Percentiles rank a stretch among this genome's conserved stretches.
Evolutionary conservation across 805 yeast species (phyloP).

Genomic region (Yarrowia keelungensis): DNA sequence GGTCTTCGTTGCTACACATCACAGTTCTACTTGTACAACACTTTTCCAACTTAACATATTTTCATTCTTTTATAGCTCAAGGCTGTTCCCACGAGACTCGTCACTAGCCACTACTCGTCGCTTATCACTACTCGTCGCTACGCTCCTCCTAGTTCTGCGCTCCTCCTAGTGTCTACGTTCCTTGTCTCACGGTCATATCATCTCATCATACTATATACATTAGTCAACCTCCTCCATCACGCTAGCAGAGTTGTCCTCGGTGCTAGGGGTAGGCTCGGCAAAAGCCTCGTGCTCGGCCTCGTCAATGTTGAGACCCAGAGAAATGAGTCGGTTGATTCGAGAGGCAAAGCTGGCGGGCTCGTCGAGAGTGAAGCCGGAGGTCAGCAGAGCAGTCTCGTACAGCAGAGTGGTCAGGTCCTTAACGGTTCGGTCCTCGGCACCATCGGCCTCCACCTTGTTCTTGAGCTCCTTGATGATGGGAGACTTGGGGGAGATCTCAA

Average conservation of each 20-base stretch:
- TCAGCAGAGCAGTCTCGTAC: conserved; percentile 96
- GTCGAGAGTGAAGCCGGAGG: conserved; percentile 98
- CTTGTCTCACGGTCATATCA: background rate
- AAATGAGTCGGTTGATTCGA: conserved; percentile 97
- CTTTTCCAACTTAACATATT: too few relatives aligned
- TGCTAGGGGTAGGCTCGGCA: conserved; percentile 51
- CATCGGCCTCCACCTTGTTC: conserved; percentile 95
- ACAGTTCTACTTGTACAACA: too few relatives aligned
- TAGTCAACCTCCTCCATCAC: conserved; percentile 99
- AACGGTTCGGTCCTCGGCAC: conserved; percentile 98
- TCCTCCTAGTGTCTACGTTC: background rate
- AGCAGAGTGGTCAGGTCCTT: conserved; percentile 95
- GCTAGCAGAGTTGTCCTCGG: conserved; percentile 72
- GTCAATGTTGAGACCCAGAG: conserved; percentile 97
- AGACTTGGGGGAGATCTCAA: conserved; percentile 97
- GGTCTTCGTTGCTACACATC: too few relatives aligned
- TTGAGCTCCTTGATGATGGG: conserved; percentile 94
- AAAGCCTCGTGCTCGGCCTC: conserved; percentile 58
- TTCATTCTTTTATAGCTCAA: too few relatives aligned
- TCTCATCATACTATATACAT: conserved; percentile 34
- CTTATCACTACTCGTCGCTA: background rate
- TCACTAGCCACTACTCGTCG: too few relatives aligned
- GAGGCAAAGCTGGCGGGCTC: conserved; percentile 98
- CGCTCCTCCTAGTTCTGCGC: background rate
- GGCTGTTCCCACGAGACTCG: too few relatives aligned